Conservation (phyloP, 371 early-diverging fungal genomes). For the Rhizopus sp. region DNA sequence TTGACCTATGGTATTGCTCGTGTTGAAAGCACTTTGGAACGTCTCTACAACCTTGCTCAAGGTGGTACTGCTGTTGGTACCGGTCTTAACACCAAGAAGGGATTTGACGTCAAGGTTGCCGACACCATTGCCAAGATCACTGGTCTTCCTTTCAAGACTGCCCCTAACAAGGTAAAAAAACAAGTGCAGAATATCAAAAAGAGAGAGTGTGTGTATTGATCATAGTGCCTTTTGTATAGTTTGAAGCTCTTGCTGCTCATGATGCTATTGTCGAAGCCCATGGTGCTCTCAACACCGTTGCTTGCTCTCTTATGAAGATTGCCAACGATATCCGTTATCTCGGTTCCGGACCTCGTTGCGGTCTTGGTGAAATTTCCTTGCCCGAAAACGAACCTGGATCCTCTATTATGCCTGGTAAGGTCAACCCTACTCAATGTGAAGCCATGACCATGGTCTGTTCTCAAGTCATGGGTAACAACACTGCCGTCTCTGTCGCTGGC, state of each 20-base stretch:
- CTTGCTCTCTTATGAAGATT: conserved; percentile 88
- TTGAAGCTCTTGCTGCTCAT: conserved; percentile 90
- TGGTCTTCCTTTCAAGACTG: conserved; percentile 76
- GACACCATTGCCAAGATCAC: conserved; percentile 72
- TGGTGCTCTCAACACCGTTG: conserved; percentile 83
- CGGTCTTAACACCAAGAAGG: conserved; percentile 80
- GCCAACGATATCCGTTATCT: conserved; percentile 90
- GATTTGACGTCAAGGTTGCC: conserved; percentile 80
- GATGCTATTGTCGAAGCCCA: conserved; percentile 89
- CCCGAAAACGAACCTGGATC: conserved; percentile 94
- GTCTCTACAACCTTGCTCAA: conserved; percentile 77
- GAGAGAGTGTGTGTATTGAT: background rate
- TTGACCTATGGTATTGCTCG: conserved; percentile 76
- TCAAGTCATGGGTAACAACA: conserved; percentile 89
- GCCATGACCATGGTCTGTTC: conserved; percentile 94
- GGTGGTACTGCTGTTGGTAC: conserved; percentile 95
- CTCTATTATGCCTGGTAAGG: conserved; percentile 94
- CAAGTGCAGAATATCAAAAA: background rate
- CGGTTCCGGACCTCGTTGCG: conserved; percentile 90
- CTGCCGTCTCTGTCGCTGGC: conserved; percentile 80
- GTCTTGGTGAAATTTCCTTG: conserved; percentile 82
- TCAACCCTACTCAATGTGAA: conserved; percentile 93
- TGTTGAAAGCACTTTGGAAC: conserved; percentile 68
- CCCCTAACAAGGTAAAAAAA: conserved; percentile 76
- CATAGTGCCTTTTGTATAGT: conserved; percentile 29